A percentile compares a stretch with the other conserved stretches of the same genome.
These are phyloP conservation scores for Madurella mycetomatis DNA, from an alignment of 2,329 filamentous ascomycete genomes.

Conservation along the genomic window DNA sequence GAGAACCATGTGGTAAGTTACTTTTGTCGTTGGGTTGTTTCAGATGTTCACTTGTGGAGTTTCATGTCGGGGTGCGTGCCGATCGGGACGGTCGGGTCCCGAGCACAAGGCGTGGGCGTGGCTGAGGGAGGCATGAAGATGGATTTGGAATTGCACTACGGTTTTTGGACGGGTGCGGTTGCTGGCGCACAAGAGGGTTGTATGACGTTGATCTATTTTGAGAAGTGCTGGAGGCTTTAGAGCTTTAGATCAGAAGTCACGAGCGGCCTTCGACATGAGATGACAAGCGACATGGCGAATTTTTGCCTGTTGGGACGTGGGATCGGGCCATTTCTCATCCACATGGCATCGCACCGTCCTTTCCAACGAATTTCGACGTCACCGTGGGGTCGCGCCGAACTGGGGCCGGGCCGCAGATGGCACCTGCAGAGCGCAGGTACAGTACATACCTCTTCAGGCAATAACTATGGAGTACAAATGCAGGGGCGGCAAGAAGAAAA, in stretches of 20 bases:
- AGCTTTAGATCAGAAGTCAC: too few relatives aligned
- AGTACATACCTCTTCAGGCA: not conserved
- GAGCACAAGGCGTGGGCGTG: not conserved
- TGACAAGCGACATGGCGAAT: too few relatives aligned
- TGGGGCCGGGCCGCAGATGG: not conserved
- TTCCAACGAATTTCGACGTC: not conserved
- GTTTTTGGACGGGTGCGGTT: not conserved
- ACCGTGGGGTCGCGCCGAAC: not conserved
- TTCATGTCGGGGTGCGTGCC: conserved; percentile 25
- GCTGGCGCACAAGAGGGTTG: too few relatives aligned
- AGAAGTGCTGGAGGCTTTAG: too few relatives aligned
- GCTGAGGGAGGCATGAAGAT: not conserved
- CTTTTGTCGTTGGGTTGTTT: conserved; percentile 18
- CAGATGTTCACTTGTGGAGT: conserved; percentile 23
- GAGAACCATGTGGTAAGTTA: not conserved
- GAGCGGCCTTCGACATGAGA: too few relatives aligned
- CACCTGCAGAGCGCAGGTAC: not conserved
- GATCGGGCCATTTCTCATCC: too few relatives aligned
- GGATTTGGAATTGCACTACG: not conserved
- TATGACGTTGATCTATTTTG: too few relatives aligned
- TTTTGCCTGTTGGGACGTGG: too few relatives aligned
- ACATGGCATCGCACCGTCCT: not conserved
- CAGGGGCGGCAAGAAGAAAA: not conserved
- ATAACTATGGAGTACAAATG: not conserved
- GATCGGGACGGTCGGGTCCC: conserved; percentile 28